Evolutionary conservation across 345 rosid genomes (phyloP), one percentile per base, ranked within the genome.

Genomic region (Kernera saxatilis): DNA sequence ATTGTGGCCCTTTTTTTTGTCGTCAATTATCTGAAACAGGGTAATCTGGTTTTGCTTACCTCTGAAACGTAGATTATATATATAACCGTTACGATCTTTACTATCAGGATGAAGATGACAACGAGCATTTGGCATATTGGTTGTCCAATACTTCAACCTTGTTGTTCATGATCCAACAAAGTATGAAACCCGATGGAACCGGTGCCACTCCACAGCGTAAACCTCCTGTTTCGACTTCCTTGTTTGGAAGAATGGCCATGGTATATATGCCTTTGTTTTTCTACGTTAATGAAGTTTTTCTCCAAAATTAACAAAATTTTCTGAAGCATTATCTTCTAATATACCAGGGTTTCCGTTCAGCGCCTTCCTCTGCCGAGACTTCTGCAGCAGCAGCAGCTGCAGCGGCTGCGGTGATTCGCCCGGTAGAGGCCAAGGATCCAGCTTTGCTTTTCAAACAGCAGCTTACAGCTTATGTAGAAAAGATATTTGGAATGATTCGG

Each of bases 51-150:
- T 11, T 62, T 60, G 22, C 41, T 32, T 53, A 41, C 64, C 39
- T 73, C 22, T 72, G 32, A 55, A 72, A 44, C n/a, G 13, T 32
- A 54, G 6, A 23, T 36, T 12, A 40, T 17, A 17, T 25, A 25
- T 50, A 71, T 58, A 14, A 13, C 53, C 61, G 32, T 52, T 68
- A 46, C 30, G 41, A 45, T 45, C 36, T 67, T 61, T 45, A 65
- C 56, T 40, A 21, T 74, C 82, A 94, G 99, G 88, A 79, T 82
- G 91, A 89, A 82, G 99, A 85, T 56, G 77, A 87, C 81, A 88
- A 91, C 75, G 91, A 88, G 37, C 93, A 94, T 52, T 87, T 94
- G 95, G 96, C 97, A 44, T 94, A 94, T 81, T 94, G 99, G 99
- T 78, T 91, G 73, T 86, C 99, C 55, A 91, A 83, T 78, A 84